Base-by-base conservation (phyloP, 2,329 filamentous ascomycete genomes). In the Remersonia thermophila region DNA sequence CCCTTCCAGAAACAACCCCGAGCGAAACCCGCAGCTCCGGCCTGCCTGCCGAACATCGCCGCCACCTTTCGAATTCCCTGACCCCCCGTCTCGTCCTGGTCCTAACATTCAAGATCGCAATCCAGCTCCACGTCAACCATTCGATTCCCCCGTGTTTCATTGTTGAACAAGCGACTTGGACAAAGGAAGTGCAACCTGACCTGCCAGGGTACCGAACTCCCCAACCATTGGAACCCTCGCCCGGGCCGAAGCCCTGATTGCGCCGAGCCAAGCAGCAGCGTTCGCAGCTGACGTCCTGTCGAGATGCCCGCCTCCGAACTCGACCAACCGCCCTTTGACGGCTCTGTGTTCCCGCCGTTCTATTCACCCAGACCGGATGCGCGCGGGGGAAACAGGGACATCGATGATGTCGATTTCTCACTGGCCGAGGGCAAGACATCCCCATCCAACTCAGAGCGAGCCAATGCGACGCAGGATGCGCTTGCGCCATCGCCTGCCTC, bases 331-430 rank as follows among this genome's bases (percentile, higher is more conserved):
- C 43, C 28, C 14, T 7, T 32, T 11, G 41, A 39, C 20, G 35
- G 33, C 20, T 23, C 20, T 5, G 20, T 23, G 20, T 23, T 43
- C 8, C 52, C 53, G 25, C 50, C 52, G 10, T 55, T 55, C 40
- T 55, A 55, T 45, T 55, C 53, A 3, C 53, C 53, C 2, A 41
- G 33, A 7, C 45, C 48, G 20, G 37, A 39, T n/a, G 39, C 49
- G n/a, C 36, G 23, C 10, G 33, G 31, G 13, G 28, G 40, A 25
- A 45, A 53, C 28, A 39, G 35, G 17, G 51, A 53, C 35, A 39
- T 51, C 13, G 49, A 51, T 15, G 33, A 37, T 15, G 44, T 41
- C 35, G 41, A 47, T 17, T 43, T 53, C 35, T 45, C 45, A 10
- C 34, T 47, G 20, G 38, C 46, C 5, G 16, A 31, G 4, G 23